Evolutionary conservation across 108 stramenopile genomes (phyloP).

Genomic region (Conticribra guillardii): DNA sequence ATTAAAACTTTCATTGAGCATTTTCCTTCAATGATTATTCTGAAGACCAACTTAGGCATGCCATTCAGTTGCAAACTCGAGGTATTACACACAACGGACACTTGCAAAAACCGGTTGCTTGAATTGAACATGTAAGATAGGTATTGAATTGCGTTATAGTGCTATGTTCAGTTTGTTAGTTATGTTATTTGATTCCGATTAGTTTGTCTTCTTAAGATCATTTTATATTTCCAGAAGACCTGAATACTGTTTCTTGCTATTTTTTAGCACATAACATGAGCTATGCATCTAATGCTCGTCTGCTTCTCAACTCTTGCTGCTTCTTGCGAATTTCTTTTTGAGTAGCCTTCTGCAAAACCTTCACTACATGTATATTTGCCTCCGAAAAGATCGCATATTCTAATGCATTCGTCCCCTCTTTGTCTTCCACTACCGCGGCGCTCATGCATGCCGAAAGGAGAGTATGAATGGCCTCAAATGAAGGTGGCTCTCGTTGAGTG

Average conservation of each 20-base stretch:
- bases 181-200: no score
- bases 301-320: not conserved
- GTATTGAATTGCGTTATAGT: no score
- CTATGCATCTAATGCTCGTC: not conserved
- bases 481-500: slow-evolving; percentile 1
- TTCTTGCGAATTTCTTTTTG: not conserved
- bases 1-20: no score
- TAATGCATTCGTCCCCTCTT: slow-evolving; percentile 22
- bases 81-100: no score
- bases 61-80: no score
- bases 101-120: no score
- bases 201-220: no score
- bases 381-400: slow-evolving; percentile 23
- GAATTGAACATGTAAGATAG: no score
- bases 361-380: slow-evolving; percentile 4
- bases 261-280: not conserved
- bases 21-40: no score
- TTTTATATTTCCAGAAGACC: no score
- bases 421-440: slow-evolving; percentile 13
- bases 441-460: slow-evolving; percentile 11
- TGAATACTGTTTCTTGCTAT: not conserved
- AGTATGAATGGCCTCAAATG: slow-evolving; percentile 5
- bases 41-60: no score
- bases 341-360: not conserved
- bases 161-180: no score